Conservation (phyloP, 306 rosid genomes). For the Oemleria cerasiformis region DNA sequence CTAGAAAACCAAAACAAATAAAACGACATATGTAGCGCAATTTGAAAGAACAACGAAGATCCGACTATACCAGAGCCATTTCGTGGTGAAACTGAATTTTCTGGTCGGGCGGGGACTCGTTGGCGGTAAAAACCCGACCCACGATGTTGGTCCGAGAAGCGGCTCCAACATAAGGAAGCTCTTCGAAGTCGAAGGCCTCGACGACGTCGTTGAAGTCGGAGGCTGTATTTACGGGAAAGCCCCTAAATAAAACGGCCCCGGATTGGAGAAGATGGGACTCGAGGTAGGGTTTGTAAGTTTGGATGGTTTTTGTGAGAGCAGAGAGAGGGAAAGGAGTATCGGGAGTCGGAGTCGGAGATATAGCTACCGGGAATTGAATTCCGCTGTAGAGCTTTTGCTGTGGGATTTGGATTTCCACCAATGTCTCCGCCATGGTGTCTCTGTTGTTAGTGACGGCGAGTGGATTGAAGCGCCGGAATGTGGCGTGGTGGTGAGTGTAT, state of each 20-base stretch:
- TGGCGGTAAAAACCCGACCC: slow-evolving; percentile 87
- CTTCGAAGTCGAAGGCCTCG: slow-evolving; percentile 69
- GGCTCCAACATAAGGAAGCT: slow-evolving; percentile 84
- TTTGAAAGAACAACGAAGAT: neutral
- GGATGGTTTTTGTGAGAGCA: slow-evolving; percentile 36
- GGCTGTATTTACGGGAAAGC: slow-evolving; percentile 48
- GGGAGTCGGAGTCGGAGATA: slow-evolving; percentile 32
- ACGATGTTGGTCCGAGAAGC: slow-evolving; percentile 71
- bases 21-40: neutral
- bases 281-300: slow-evolving; percentile 36
- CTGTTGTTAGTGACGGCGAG: too few relatives aligned
- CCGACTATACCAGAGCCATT: slow-evolving; percentile 61
- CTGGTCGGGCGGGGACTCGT: slow-evolving; percentile 87
- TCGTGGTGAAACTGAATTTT: slow-evolving; percentile 88
- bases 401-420: slow-evolving; percentile 47
- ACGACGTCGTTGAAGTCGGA: slow-evolving; percentile 79
- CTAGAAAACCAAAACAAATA: neutral
- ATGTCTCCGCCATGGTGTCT: slow-evolving; percentile 15
- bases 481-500: too few relatives aligned
- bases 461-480: too few relatives aligned
- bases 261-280: slow-evolving; percentile 55
- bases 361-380: slow-evolving; percentile 42
- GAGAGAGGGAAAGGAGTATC: slow-evolving; percentile 16
- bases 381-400: slow-evolving; percentile 56
- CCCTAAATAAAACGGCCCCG: slow-evolving; percentile 66